Base-by-base conservation (phyloP, 257 asterid species). In the Ocimum tenuiflorum region DNA sequence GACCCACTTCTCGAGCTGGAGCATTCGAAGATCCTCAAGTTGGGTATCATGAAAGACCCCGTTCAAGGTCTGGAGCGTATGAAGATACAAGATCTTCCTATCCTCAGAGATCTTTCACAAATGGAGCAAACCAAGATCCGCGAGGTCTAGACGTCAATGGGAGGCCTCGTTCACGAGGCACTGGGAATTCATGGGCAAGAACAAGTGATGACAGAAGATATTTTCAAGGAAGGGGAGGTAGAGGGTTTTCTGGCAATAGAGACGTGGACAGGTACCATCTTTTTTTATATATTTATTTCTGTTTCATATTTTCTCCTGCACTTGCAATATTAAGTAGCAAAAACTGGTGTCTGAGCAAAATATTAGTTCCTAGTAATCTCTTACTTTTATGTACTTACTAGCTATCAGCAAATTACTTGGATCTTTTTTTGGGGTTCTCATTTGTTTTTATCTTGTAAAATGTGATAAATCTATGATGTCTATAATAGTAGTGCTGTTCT, bases 101-200 rank as follows among this genome's bases (percentile, higher is more conserved):
- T 80, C 20, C 82, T 48, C 83, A 78, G 51, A 71, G 82, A 55
- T 49, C 81, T 60, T 75, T 69, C 29, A 31, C 51, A 6, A 51
- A 69, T 65, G 81, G 81, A 72, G 74, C 82, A 54, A 75, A 69
- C 78, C 85, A 85, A 60, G 94, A 84, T 31, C 82, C 77, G 35
- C 77, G 94, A 77, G 77, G 70, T 49, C 69, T 67, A 13, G 91
- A 86, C 41, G 82, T 73, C 77, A 85, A 68, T 70, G 99, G 86
- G 57, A 83, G 99, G 77, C 88, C 96, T 73, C 86, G 83, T 63
- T 94, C 96, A 5, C 97, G 86, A 64, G 97, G 99, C 66, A 47
- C 83, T 58, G 80, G 53, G 63, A 88, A 85, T 82, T 78, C 91
- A 49, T 80, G 85, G 87, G 12, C 82, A 29, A 83, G 86, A 55